phyloP scores from a whole-genome alignment of 2,329 filamentous ascomycete genomes.

The Arachnomyces sp. region DNA sequence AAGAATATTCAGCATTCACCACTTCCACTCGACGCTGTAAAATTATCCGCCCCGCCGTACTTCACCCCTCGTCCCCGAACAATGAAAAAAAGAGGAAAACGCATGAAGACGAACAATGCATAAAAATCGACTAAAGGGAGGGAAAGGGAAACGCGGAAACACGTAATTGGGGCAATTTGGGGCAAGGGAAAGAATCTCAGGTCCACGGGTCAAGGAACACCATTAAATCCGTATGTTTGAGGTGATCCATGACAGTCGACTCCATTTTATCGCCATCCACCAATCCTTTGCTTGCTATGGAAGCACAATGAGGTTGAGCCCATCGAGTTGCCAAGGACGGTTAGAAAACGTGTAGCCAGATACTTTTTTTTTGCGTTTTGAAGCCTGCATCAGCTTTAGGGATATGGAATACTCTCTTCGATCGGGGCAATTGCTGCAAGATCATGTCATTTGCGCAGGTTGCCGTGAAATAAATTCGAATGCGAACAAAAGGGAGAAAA shows the following conservation, averaged over 20 bases:
- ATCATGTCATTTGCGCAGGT: constrained; percentile 2
- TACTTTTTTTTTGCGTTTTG: constrained; percentile 6
- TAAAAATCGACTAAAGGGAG: constrained; percentile 10
- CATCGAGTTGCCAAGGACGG: constrained; percentile 6
- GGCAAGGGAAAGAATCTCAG: constrained; percentile 7
- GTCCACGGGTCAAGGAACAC: constrained; percentile 11
- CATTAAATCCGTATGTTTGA: constrained; percentile 7
- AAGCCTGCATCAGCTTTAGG: constrained; percentile 11
- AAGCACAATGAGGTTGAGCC: constrained; percentile 4
- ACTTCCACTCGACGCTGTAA: constrained; percentile 18
- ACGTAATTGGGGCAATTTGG: constrained; percentile 4
- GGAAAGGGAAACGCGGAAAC: constrained; percentile 9
- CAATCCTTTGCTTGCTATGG: constrained; percentile 4
- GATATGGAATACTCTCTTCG: constrained; percentile 8
- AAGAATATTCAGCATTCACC: neutral
- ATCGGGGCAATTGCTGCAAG: constrained; percentile 3
- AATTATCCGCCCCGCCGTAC: constrained; percentile 1
- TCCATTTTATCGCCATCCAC: constrained; percentile 5
- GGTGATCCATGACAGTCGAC: neutral
- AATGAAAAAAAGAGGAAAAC: constrained; percentile 13
- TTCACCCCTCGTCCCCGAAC: constrained; percentile 1
- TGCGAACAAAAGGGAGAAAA: constrained; percentile 15
- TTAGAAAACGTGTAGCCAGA: constrained; percentile 3
- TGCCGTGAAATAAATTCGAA: constrained; percentile 3
- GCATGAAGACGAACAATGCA: constrained; percentile 8